These are phyloP conservation scores for Pythium volutum DNA, from an alignment of 352 stramenopile species.

Conservation along the genomic window DNA sequence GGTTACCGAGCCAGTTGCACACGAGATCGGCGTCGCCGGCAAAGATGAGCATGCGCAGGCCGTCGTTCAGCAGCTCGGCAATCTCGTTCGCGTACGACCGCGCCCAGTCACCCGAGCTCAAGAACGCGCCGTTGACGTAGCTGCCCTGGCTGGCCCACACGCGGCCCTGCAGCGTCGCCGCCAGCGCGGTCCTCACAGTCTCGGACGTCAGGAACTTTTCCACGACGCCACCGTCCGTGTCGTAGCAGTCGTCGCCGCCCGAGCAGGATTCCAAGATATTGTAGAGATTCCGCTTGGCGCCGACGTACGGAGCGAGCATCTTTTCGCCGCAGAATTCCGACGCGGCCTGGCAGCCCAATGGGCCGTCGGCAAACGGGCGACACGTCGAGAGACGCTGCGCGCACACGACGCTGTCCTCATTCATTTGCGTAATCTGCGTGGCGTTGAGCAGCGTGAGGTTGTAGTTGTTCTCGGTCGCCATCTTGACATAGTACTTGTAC, in stretches of 20 bases:
- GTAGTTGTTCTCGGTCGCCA: constrained; percentile 54
- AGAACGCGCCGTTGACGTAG: neutral
- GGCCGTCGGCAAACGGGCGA: neutral
- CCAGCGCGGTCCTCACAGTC: neutral
- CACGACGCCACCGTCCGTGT: constrained; percentile 1
- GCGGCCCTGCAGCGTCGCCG: constrained; percentile 30
- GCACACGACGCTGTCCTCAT: constrained; percentile 1
- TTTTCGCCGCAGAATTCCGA: neutral
- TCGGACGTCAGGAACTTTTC: constrained; percentile 37
- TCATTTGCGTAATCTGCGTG: constrained; percentile 23
- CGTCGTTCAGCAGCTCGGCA: constrained; percentile 46
- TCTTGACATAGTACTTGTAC: constrained; percentile 38
- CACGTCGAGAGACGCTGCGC: constrained; percentile 19
- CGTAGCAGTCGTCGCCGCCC: neutral
- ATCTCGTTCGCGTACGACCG: neutral
- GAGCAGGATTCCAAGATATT: constrained; percentile 58
- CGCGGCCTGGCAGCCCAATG: neutral
- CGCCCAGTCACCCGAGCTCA: neutral
- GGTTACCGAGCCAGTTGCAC: constrained; percentile 93
- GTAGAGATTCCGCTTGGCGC: constrained; percentile 41
- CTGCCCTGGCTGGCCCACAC: neutral
- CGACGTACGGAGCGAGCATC: constrained; percentile 22
- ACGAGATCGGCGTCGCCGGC: constrained; percentile 90
- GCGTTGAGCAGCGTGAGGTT: constrained; percentile 44
- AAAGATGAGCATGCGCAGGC: constrained; percentile 18